Evolutionary conservation across 805 yeast genomes (phyloP).

Genomic region (Wickerhamia fluorescens): DNA sequence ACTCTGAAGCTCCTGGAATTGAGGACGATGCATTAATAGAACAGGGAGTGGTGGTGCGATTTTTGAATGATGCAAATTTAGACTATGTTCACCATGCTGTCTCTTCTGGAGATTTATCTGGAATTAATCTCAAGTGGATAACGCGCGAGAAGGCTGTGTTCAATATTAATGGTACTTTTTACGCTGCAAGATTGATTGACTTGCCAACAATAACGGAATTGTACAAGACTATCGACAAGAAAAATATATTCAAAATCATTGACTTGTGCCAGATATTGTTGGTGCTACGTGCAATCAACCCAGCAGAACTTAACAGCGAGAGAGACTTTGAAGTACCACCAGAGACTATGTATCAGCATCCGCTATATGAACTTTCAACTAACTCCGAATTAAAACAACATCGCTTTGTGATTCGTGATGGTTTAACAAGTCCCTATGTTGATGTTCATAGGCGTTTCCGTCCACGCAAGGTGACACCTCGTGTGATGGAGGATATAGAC

Average conservation of each 20-base stretch:
- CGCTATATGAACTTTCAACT: conserved; percentile 28
- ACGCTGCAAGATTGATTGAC: conserved; percentile 82
- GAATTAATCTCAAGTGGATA: conserved; percentile 73
- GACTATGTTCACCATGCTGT: conserved; percentile 72
- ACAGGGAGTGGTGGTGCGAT: conserved; percentile 74
- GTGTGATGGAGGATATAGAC: conserved; percentile 73
- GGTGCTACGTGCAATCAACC: conserved; percentile 50
- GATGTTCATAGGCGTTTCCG: conserved; percentile 65
- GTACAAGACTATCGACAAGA: conserved; percentile 82
- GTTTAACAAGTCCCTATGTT: conserved; percentile 74
- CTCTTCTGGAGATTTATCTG: conserved; percentile 68
- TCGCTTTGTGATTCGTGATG: conserved; percentile 58
- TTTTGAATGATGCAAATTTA: conserved; percentile 60
- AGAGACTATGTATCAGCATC: conserved; percentile 28
- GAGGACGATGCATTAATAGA: conserved; percentile 93
- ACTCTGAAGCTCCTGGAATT: conserved; percentile 90
- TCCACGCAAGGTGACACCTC: conserved; percentile 60
- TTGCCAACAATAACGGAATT: conserved; percentile 84
- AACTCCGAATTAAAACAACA: conserved; percentile 36
- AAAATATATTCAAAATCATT: conserved; percentile 78
- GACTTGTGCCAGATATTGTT: conserved; percentile 83
- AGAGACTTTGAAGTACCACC: conserved; percentile 39
- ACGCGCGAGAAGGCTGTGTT: conserved; percentile 76
- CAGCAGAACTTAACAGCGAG: conserved; percentile 35
- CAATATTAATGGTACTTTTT: conserved; percentile 56